Conservation (phyloP, 2,329 filamentous ascomycete species). For the Botrytis elliptica region DNA sequence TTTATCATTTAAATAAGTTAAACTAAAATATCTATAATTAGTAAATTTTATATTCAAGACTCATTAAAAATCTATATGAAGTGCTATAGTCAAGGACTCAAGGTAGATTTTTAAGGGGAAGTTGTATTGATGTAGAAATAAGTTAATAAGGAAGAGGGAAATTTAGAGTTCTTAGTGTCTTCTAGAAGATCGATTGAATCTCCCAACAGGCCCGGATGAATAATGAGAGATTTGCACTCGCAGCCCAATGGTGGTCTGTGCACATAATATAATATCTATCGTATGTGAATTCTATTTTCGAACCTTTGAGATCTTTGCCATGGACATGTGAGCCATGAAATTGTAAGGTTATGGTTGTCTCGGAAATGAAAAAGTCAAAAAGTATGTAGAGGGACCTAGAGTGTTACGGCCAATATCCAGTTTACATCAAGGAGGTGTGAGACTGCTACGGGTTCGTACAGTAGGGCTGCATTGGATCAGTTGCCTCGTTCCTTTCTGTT, state of each 20-base stretch:
- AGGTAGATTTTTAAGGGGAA: not conserved
- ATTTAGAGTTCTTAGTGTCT: not conserved
- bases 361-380: not conserved
- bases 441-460: conserved; percentile 7
- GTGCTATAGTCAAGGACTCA: too few relatives aligned
- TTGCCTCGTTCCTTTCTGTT: conserved; percentile 4
- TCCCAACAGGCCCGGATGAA: not conserved
- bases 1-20: too few relatives aligned
- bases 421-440: not conserved
- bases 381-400: not conserved
- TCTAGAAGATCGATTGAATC: conserved; percentile 6
- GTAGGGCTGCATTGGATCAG: conserved; percentile 11
- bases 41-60: too few relatives aligned
- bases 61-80: too few relatives aligned
- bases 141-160: not conserved
- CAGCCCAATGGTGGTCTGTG: conserved; percentile 12
- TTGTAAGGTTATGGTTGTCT: conserved; percentile 1
- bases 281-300: conserved; percentile 12
- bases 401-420: not conserved
- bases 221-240: not conserved
- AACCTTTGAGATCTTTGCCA: conserved; percentile 6
- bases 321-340: not conserved
- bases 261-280: not conserved
- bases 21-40: too few relatives aligned
- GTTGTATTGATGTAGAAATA: not conserved